Evolutionary conservation across 2,329 filamentous ascomycete species (phyloP).

Genomic region (Xylaria sp.): DNA sequence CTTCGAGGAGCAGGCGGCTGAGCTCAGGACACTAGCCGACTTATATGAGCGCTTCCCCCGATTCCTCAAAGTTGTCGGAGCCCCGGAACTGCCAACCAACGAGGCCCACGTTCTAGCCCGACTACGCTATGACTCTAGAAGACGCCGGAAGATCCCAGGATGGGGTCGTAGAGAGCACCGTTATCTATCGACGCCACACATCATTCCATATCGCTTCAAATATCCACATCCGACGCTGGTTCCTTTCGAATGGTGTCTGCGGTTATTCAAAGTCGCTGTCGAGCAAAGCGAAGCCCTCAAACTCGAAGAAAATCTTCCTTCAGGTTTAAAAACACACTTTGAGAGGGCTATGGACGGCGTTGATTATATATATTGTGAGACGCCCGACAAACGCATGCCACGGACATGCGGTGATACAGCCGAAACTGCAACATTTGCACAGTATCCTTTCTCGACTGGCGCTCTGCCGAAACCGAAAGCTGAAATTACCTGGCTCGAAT

Average conservation of each 20-base stretch:
- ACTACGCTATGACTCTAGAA: too few species aligned
- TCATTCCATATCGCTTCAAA: slow-evolving; percentile 22
- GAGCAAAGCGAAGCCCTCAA: background rate
- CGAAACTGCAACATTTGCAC: slow-evolving; percentile 13
- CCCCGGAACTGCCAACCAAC: too few species aligned
- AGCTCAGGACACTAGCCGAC: too few species aligned
- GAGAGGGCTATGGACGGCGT: slow-evolving; percentile 17
- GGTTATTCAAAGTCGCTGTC: slow-evolving; percentile 22
- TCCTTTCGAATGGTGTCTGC: slow-evolving; percentile 33
- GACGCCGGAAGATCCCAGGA: too few species aligned
- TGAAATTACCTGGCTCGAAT: slow-evolving; percentile 31
- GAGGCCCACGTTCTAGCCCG: too few species aligned
- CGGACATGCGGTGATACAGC: slow-evolving; percentile 3
- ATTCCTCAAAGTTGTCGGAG: too few species aligned
- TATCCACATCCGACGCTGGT: slow-evolving; percentile 29
- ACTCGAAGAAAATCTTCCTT: background rate
- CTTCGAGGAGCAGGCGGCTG: too few species aligned
- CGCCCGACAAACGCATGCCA: slow-evolving; percentile 4
- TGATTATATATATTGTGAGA: slow-evolving; percentile 21
- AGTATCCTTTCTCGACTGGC: slow-evolving; percentile 12
- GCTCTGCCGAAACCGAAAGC: slow-evolving; percentile 24
- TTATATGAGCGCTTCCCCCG: too few species aligned
- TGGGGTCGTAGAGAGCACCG: too few species aligned
- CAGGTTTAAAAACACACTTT: slow-evolving; percentile 7
- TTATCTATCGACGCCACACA: too few species aligned